Evolutionary conservation across 306 rosid genomes (phyloP).

Genomic region (Dryas alaskensis): DNA sequence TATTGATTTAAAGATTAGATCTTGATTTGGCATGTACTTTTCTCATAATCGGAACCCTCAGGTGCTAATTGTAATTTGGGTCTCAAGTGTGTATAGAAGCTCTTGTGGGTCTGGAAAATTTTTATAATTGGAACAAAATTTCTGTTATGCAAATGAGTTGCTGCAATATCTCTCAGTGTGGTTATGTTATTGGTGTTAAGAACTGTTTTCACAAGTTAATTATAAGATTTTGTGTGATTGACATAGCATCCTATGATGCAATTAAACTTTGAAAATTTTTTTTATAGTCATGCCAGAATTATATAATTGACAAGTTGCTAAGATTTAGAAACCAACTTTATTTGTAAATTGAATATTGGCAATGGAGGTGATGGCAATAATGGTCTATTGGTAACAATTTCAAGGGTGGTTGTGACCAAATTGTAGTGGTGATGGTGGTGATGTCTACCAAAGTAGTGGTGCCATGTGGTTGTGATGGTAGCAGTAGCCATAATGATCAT

Average conservation of each 20-base stretch:
- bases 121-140: neutral
- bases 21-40: neutral
- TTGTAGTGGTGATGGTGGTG: too few species aligned
- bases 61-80: neutral
- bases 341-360: too few species aligned
- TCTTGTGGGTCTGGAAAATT: neutral
- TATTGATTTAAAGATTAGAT: neutral
- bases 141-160: neutral
- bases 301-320: too few species aligned
- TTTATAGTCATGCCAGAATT: too few species aligned
- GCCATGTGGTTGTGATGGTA: too few species aligned
- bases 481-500: too few species aligned
- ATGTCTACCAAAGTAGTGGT: too few species aligned
- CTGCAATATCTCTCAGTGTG: neutral
- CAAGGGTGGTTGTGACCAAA: too few species aligned
- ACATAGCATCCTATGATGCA: neutral
- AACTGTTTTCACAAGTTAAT: neutral
- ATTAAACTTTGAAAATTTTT: too few species aligned
- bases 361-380: too few species aligned
- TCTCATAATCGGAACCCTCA: neutral
- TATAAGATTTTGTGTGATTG: neutral
- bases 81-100: neutral
- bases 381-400: too few species aligned
- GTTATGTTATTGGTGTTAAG: neutral
- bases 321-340: too few species aligned